phyloP scores from a whole-genome alignment of 1,284 basidiomycete species.

The Heterobasidion irregulare region DNA sequence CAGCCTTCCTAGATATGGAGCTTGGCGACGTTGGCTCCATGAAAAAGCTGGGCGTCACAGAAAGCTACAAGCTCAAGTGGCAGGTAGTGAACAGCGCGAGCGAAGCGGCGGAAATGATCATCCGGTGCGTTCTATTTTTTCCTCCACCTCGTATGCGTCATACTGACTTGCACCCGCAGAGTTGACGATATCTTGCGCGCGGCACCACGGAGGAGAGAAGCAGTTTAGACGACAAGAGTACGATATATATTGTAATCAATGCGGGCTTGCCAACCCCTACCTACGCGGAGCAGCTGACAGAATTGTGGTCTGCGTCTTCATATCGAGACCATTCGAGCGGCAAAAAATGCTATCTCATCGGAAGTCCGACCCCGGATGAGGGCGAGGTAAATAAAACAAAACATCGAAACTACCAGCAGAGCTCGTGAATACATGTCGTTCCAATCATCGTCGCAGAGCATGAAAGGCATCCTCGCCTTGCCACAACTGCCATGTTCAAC shows the following conservation, averaged over 20 bases:
- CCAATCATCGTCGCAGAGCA: too few species aligned
- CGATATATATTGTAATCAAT: neutral
- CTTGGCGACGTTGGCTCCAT: constrained; percentile 82
- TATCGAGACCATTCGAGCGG: too few species aligned
- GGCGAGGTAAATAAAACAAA: too few species aligned
- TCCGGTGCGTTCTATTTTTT: constrained; percentile 55
- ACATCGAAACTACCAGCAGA: too few species aligned
- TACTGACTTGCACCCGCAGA: constrained; percentile 23
- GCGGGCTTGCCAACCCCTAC: too few species aligned
- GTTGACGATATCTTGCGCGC: constrained; percentile 66
- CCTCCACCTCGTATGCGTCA: neutral
- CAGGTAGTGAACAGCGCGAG: constrained; percentile 93
- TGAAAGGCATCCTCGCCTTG: too few species aligned
- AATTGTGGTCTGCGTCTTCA: too few species aligned
- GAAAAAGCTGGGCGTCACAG: constrained; percentile 83
- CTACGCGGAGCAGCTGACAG: too few species aligned
- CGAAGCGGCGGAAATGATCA: constrained; percentile 98
- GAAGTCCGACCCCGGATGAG: too few species aligned
- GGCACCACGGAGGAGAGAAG: constrained; percentile 57
- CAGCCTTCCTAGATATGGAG: constrained; percentile 67
- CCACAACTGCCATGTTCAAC: too few species aligned
- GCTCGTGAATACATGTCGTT: too few species aligned
- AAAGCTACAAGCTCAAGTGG: constrained; percentile 95
- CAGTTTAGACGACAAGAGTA: neutral
- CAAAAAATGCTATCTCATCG: too few species aligned